Base-by-base conservation (phyloP, 805 yeast species). In the Wickerhamomyces hampshirensis region DNA sequence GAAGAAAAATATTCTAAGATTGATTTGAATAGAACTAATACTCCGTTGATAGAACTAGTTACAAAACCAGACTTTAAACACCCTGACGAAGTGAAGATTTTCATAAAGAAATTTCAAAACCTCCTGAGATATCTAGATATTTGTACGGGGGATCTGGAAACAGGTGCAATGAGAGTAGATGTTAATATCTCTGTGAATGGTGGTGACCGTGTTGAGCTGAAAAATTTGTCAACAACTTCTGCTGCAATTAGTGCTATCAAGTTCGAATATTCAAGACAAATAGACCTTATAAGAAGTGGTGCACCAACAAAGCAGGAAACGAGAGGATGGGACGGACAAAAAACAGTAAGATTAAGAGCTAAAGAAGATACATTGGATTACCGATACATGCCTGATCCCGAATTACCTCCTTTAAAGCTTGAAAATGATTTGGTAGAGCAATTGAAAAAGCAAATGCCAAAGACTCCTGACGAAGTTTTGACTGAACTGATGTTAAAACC, bases 91-190 rank as follows among this genome's bases (percentile, higher is more conserved):
- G 85, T 94, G 0, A 75, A 75, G 27, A 74, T 83, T 1, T 93
- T 91, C 59, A 75, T 93, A 31, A 82, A 79, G 48, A 88, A 88
- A 52, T 83, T 82, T 44, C 95, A 86, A 51, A 68, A 75, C 15
- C 60, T 87, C 26, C 74, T 91, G 26, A 68, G 81, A 33, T 78
- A 76, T 44, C 56, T 87, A 34, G 76, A 73, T 5, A 75, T 93
- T 1, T 87, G 95, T 46, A 70, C 91, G 0, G 98, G 96, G 12
- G 96, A 89, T 47, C 67, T 93, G 53, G 98, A 93, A 54, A 77
- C 88, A 1, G 98, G 98, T 6, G 93, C 97, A 0, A 82, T 93
- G 72, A 70, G 98, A 51, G 93, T 91, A 5, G 98, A 93, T 54
- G 98, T 87, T 8, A 93, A 93, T 47, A 72, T 93, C n/a, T 84